phyloP scores from a whole-genome alignment of 108 stramenopile genomes.

The Fistulifera pelliculosa region DNA sequence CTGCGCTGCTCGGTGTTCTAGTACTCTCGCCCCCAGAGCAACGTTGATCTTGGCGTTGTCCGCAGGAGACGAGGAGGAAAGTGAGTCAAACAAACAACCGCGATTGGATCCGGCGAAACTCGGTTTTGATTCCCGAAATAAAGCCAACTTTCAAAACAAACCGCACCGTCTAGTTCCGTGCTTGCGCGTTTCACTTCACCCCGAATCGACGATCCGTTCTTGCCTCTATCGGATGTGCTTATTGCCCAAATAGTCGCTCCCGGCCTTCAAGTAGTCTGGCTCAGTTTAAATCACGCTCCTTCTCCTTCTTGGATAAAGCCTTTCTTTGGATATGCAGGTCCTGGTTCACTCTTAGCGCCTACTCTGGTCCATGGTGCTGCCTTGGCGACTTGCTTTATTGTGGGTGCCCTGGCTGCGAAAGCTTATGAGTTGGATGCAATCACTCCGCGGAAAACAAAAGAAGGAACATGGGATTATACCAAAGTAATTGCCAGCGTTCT shows the following conservation, averaged over 20 bases:
- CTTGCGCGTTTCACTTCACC: conserved; percentile 55
- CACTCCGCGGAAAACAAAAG: neutral
- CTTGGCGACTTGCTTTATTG: conserved; percentile 62
- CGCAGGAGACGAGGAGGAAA: too few species aligned
- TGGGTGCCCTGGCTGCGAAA: conserved; percentile 58
- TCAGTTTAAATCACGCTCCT: conserved; percentile 32
- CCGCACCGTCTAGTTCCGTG: neutral
- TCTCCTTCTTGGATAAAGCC: conserved; percentile 69
- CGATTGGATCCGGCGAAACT: conserved; percentile 1
- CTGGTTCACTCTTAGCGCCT: conserved; percentile 65
- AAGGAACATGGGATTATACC: conserved; percentile 3
- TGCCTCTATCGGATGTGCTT: conserved; percentile 59
- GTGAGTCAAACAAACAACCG: neutral
- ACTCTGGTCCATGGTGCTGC: conserved; percentile 73
- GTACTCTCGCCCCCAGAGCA: too few species aligned
- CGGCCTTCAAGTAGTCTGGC: conserved; percentile 52
- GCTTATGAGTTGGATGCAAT: conserved; percentile 50
- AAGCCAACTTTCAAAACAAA: neutral
- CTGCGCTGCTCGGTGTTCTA: too few species aligned
- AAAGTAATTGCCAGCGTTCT: conserved; percentile 27
- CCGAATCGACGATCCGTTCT: conserved; percentile 55
- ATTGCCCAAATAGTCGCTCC: conserved; percentile 70
- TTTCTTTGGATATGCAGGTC: conserved; percentile 22
- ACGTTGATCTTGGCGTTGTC: too few species aligned
- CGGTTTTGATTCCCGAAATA: conserved; percentile 5